Evolutionary conservation across 768 basidiomycete genomes (phyloP).

Genomic region (Hortiboletus flavorubellus): DNA sequence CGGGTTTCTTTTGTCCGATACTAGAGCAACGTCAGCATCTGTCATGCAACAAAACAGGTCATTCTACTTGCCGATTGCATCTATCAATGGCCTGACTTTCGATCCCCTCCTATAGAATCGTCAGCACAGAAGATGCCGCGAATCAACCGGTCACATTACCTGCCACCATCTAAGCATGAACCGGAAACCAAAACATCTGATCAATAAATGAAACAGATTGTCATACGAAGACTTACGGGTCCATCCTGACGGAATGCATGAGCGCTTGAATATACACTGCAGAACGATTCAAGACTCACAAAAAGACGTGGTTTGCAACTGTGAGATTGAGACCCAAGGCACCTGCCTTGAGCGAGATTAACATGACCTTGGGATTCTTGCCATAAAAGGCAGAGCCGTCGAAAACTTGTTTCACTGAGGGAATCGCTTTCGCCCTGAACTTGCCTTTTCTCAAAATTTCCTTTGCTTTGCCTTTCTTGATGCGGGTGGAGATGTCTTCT

Average conservation of each 20-base stretch:
- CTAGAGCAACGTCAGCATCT: slow-evolving; percentile 23
- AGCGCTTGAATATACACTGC: not conserved
- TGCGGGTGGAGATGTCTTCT: slow-evolving; percentile 29
- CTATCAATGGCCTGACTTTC: slow-evolving; percentile 82
- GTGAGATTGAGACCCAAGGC: slow-evolving; percentile 87
- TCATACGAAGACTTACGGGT: slow-evolving; percentile 56
- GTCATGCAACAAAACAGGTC: not conserved
- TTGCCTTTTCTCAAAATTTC: slow-evolving; percentile 39
- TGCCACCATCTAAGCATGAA: slow-evolving; percentile 67
- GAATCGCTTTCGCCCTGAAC: slow-evolving; percentile 29
- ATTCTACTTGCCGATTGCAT: slow-evolving; percentile 56
- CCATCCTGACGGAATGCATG: slow-evolving; percentile 53
- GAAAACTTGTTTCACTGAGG: slow-evolving; percentile 12
- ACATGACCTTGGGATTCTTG: slow-evolving; percentile 72
- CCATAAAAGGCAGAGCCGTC: slow-evolving; percentile 24
- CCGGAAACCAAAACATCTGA: slow-evolving; percentile 1
- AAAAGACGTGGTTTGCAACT: slow-evolving; percentile 82
- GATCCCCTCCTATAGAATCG: slow-evolving; percentile 59
- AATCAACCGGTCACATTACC: slow-evolving; percentile 29
- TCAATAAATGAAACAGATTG: slow-evolving; percentile 10
- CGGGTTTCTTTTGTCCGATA: slow-evolving; percentile 80
- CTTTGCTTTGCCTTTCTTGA: slow-evolving; percentile 33
- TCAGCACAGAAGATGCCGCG: slow-evolving; percentile 9
- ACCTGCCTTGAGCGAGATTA: slow-evolving; percentile 85
- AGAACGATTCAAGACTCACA: slow-evolving; percentile 44